phyloP scores from a whole-genome alignment of 371 early-diverging fungal species.

The Mortierella sp. region DNA sequence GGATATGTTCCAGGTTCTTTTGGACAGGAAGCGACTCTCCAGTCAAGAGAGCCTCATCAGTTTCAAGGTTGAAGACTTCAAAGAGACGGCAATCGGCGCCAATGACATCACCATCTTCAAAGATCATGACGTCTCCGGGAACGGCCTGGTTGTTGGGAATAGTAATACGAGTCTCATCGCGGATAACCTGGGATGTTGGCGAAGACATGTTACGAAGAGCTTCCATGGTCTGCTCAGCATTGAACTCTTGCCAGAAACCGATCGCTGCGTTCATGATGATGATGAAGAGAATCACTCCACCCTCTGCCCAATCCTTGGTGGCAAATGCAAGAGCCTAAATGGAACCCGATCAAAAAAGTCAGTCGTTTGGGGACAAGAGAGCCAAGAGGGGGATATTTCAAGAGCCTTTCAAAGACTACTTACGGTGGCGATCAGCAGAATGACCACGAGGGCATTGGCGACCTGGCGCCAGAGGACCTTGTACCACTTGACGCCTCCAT shows the following conservation, averaged over 20 bases:
- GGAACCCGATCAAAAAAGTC: background rate
- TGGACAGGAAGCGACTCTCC: constrained; percentile 85
- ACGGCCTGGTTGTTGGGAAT: constrained; percentile 85
- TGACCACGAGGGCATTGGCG: constrained; percentile 86
- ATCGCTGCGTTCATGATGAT: constrained; percentile 84
- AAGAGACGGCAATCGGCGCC: constrained; percentile 92
- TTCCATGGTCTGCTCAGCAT: constrained; percentile 92
- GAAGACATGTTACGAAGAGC: constrained; percentile 88
- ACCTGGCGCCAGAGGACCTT: constrained; percentile 83
- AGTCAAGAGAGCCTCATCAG: constrained; percentile 91
- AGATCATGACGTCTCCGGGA: constrained; percentile 90
- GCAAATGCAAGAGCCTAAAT: constrained; percentile 66
- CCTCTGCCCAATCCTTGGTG: constrained; percentile 75
- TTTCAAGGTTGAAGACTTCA: constrained; percentile 86
- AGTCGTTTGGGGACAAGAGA: too few species aligned
- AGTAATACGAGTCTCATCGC: constrained; percentile 77
- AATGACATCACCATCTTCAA: constrained; percentile 91
- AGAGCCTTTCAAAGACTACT: too few species aligned
- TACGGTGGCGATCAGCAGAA: constrained; percentile 78
- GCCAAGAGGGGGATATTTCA: too few species aligned
- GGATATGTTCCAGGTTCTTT: constrained; percentile 60
- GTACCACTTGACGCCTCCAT: constrained; percentile 70
- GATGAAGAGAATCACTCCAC: constrained; percentile 78
- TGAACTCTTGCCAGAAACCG: constrained; percentile 90
- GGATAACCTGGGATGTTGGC: constrained; percentile 82